Base-by-base conservation (phyloP, 805 yeast species). In the Candida gorgasii region DNA sequence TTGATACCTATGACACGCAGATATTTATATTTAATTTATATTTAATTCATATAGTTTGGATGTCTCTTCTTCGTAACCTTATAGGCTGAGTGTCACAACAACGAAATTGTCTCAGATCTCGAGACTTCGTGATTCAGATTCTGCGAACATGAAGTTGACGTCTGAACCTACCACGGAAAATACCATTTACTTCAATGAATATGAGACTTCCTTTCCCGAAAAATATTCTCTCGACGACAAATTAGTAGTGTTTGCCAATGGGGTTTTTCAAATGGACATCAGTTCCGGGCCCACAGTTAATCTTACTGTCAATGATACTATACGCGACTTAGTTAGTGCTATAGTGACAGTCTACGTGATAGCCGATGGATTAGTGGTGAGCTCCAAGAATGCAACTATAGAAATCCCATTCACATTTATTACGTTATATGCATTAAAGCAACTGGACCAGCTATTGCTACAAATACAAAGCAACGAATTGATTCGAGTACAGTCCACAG, bases 191-290 rank as follows among this genome's bases (percentile, higher is more conserved):
- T 49, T 57, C 8, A 40, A 55, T 12, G 50, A 54, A 17, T 72
- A 61, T 47, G 67, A 59, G 40, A 54, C 65, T 9, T 65, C 67
- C 19, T 63, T 67, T 2, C 76, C 76, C 1, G 75, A 64, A 26
- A 48, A 55, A 33, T 71, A 61, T 48, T 61, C 70, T 12, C 47
- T 61, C 11, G 59, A 57, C 28, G 67, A 68, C 39, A 66, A 69
- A 51, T 57, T 62, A 44, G 68, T 72, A 29, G 49, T 72, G n/a
- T 61, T 66, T 44, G 72, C 65, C 7, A 75, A 74, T 4, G 71
- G 70, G 3, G 20, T 11, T 5, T 34, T 34, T 11, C 17, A 4
- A 3, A 11, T 34, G 11, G 18, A 23, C 5, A 4, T 23, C 3
- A 8, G 20, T 2, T 15, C 28, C 3, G 16, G 5, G 12, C 37